Evolutionary conservation across 257 asterid genomes (phyloP).

Genomic region (Nicotiana tabacum): DNA sequence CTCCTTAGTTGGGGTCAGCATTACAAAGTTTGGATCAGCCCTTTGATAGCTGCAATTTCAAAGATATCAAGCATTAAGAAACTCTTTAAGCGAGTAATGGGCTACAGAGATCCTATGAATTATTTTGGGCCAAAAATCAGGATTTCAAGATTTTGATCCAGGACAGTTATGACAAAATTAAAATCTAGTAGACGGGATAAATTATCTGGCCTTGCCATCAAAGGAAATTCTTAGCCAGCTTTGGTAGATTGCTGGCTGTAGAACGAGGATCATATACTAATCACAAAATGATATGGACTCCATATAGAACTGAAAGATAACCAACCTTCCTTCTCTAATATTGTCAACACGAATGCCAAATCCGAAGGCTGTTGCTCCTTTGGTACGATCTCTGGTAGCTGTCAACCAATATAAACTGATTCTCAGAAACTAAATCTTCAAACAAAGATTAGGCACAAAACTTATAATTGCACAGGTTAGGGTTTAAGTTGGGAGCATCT

Average conservation of each 20-base stretch:
- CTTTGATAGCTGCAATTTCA: conserved; percentile 62
- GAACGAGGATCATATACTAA: neutral
- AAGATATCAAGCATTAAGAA: neutral
- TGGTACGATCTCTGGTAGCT: conserved; percentile 74
- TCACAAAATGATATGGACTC: neutral
- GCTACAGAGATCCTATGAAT: neutral
- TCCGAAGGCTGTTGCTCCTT: conserved; percentile 59
- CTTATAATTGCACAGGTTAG: neutral
- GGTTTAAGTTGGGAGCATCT: neutral
- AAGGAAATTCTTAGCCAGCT: neutral
- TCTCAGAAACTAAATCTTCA: neutral
- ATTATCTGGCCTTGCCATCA: neutral
- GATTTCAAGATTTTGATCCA: neutral
- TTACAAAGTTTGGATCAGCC: conserved; percentile 89
- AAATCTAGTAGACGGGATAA: neutral
- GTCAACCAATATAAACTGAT: conserved; percentile 21
- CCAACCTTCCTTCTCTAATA: conserved; percentile 83
- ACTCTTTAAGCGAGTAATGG: neutral
- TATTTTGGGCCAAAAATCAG: neutral
- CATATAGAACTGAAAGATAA: conserved; percentile 7
- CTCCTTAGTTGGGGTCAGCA: conserved; percentile 91
- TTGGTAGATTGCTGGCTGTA: neutral
- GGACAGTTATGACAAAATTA: neutral
- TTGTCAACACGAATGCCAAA: conserved; percentile 73
- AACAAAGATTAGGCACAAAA: neutral